Evolutionary conservation across 257 asterid species (phyloP).

Genomic region (Gentiana dahurica): DNA sequence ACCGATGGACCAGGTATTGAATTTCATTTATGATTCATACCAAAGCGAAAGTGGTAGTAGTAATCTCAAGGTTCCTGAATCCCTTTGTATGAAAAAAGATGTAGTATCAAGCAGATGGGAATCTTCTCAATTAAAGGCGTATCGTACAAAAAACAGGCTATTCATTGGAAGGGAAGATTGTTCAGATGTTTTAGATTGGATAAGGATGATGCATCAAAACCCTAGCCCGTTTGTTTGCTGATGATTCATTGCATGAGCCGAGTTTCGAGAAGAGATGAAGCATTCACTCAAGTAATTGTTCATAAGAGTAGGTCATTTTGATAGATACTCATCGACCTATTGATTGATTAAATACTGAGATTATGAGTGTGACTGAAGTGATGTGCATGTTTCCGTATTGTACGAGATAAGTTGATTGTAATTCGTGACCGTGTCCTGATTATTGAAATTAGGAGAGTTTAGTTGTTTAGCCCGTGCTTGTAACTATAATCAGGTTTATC

Average conservation of each 20-base stretch:
- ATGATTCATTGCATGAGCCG: neutral
- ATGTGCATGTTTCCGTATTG: no score
- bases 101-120: conserved; percentile 30
- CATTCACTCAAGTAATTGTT: no score
- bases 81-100: conserved; percentile 69
- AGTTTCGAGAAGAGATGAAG: no score
- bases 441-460: no score
- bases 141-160: conserved; percentile 77
- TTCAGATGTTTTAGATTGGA: conserved; percentile 57
- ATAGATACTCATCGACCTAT: no score
- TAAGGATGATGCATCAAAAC: conserved; percentile 67
- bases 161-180: conserved; percentile 54
- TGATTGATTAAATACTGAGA: no score
- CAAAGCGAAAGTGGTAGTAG: conserved; percentile 27
- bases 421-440: no score
- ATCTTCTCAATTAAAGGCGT: conserved; percentile 44
- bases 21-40: conserved; percentile 60
- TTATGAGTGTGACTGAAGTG: no score
- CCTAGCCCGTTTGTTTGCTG: conserved; percentile 50
- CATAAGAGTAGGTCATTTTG: no score
- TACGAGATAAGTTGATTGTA: no score
- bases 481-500: no score
- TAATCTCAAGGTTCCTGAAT: conserved; percentile 45
- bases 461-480: no score
- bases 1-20: conserved; percentile 66